Evolutionary conservation across 768 basidiomycete genomes (phyloP), one percentile per base, ranked within the genome.

Genomic region (Tubosaeta sp.): DNA sequence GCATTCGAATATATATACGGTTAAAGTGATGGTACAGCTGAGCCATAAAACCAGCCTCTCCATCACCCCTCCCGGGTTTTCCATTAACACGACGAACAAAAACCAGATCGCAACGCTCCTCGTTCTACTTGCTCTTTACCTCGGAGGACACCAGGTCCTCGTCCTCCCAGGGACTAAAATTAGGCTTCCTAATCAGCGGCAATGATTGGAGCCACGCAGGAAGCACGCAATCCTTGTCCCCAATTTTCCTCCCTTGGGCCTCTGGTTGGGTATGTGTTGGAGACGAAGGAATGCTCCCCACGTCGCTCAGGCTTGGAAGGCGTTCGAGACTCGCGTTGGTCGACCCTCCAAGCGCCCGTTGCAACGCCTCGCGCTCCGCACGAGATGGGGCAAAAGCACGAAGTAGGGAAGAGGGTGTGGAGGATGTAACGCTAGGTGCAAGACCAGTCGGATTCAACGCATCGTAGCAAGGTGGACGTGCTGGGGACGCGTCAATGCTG

Each of bases 321-420:
- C 84, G 80, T 68, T 90, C 88, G 25, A 88, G 76, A 63, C 86
- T 89, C 47, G 81, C 75, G 68, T 88, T 89, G 42, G 82, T 76
- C 52, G 84, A 84, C 14, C 84, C 80, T 42, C 86, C 84, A 13
- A 92, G 69, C n/a, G 80, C 87, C 46, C 89, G 84, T 58, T 87
- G 83, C 29, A 94, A 77, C 45, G 79, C 90, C 69, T 90, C 86
- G 38, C 90, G 87, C 75, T 94, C 90, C 55, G 84, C 89, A 48
- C 85, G 87, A 55, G 90, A 92, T 29, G 90, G 90, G 31, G 88
- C 90, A 67, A 94, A 94, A 16, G 90, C 90, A 61, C 87, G 88
- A 51, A 89, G 73, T 19, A 82, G 69, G 27, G 77, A 78, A 41
- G 69, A 74, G 42, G 64, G 77, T 10, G 76, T 73, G 4, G 81